phyloP scores from a whole-genome alignment of 768 basidiomycete genomes.

The Austroboletus festivus region DNA sequence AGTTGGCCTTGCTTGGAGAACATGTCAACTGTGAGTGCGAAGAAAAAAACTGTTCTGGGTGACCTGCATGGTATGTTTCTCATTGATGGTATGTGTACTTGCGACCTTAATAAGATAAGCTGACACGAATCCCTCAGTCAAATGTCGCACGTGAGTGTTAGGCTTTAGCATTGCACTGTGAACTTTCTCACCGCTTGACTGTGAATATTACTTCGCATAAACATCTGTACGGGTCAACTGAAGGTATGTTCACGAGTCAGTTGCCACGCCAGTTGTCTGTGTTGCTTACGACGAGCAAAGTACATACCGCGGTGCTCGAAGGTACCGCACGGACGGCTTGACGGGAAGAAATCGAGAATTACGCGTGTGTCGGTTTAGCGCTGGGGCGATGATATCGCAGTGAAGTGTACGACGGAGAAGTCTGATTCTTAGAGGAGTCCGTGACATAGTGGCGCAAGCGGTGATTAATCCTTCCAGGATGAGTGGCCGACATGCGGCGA shows the following conservation, averaged over 20 bases:
- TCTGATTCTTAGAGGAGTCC: constrained; percentile 14
- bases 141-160: constrained; percentile 8
- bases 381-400: constrained; percentile 29
- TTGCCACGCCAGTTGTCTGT: constrained; percentile 2
- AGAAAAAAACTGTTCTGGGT: background rate
- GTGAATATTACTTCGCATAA: constrained; percentile 5
- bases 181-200: constrained; percentile 20
- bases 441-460: constrained; percentile 27
- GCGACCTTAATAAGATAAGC: background rate
- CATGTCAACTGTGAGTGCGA: constrained; percentile 8
- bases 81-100: background rate
- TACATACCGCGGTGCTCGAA: constrained; percentile 2
- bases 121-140: background rate
- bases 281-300: constrained; percentile 1
- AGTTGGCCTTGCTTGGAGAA: background rate
- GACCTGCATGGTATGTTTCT: background rate
- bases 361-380: constrained; percentile 8
- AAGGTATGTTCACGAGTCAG: background rate
- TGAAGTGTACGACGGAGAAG: constrained; percentile 24
- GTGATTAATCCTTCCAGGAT: constrained; percentile 30
- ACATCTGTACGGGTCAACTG: background rate
- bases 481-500: constrained; percentile 23
- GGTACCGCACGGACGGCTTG: constrained; percentile 4
- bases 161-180: constrained; percentile 12
- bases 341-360: constrained; percentile 17